Evolutionary conservation across 371 early-diverging fungal genomes (phyloP).

Genomic region (Rhizopus sp.): DNA sequence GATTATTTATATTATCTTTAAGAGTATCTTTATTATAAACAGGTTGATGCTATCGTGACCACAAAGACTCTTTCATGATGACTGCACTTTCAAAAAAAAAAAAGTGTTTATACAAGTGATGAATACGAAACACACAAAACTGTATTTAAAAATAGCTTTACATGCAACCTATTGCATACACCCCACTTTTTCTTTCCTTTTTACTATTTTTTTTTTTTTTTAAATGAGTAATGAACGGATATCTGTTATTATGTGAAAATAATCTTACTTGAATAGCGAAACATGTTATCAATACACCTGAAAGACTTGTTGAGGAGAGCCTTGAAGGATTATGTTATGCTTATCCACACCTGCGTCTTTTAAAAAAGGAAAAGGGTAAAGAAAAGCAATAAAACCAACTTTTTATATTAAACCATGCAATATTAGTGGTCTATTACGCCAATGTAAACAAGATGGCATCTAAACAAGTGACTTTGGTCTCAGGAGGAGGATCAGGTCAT

Average conservation of each 20-base stretch:
- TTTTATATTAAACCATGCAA: background rate
- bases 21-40: no score
- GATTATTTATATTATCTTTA: no score
- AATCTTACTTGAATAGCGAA: slow-evolving; percentile 21
- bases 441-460: slow-evolving; percentile 53
- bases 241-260: background rate
- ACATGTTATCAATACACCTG: slow-evolving; percentile 41
- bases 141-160: background rate
- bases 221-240: background rate
- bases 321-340: slow-evolving; percentile 46
- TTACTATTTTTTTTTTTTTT: background rate
- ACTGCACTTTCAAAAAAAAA: no score
- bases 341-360: slow-evolving; percentile 35
- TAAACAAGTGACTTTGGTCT: slow-evolving; percentile 73
- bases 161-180: background rate
- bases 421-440: slow-evolving; percentile 53
- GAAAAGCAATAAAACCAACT: background rate
- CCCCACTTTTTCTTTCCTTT: background rate
- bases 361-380: slow-evolving; percentile 38
- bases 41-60: no score
- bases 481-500: slow-evolving; percentile 86
- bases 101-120: no score
- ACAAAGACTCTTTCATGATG: no score
- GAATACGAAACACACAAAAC: no score
- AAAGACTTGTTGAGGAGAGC: slow-evolving; percentile 40